A percentile compares a stretch with the other conserved stretches of the same genome.
phyloP scores from a whole-genome alignment of 257 asterid genomes.

The Solanum sejunctum region DNA sequence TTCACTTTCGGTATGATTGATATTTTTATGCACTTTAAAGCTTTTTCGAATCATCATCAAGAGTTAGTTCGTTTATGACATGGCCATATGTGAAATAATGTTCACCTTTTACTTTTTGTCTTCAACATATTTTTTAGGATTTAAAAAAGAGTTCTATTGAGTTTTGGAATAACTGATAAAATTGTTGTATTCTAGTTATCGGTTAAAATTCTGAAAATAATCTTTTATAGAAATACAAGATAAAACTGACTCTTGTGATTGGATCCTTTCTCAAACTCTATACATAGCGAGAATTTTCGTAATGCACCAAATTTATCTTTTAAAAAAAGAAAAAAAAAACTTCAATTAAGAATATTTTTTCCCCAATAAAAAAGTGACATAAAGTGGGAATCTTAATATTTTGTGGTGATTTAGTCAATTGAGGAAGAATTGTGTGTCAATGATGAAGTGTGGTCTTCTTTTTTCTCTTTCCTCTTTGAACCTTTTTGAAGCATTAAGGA shows the following conservation, averaged over 20 bases:
- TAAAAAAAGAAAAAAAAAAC: too few species aligned
- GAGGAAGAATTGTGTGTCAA: neutral
- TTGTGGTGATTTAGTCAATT: neutral
- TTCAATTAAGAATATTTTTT: neutral
- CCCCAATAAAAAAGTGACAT: neutral
- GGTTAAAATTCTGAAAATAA: rapidly evolving
- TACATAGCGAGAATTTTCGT: rapidly evolving
- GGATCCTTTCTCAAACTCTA: too few species aligned
- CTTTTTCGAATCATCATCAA: neutral
- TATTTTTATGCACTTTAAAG: neutral
- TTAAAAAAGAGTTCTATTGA: neutral
- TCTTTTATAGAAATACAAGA: too few species aligned
- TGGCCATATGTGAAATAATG: neutral
- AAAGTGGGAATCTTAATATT: neutral
- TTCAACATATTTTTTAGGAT: neutral
- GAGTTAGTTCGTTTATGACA: neutral
- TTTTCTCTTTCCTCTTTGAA: neutral
- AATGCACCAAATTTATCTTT: too few species aligned
- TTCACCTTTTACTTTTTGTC: neutral
- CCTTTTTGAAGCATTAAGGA: neutral
- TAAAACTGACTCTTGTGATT: too few species aligned
- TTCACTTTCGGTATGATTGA: neutral
- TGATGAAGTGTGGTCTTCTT: neutral
- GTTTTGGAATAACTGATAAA: too few species aligned
- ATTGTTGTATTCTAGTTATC: too few species aligned